These are phyloP conservation scores for Talaromyces piceae DNA, from an alignment of 2,329 filamentous ascomycete genomes.

Conservation along the genomic window DNA sequence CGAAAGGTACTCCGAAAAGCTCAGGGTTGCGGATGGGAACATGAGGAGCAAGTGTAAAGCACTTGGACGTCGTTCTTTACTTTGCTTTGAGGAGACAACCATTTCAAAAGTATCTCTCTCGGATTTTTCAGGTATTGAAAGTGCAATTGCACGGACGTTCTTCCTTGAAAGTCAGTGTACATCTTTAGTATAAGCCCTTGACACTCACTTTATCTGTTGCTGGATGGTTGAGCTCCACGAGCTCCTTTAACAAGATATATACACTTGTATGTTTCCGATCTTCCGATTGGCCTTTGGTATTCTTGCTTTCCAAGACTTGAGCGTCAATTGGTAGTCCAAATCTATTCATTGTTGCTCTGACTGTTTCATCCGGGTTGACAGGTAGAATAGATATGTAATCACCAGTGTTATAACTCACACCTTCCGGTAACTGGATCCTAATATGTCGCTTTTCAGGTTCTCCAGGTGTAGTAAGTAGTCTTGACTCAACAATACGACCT, in stretches of 20 bases:
- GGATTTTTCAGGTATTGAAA: background rate
- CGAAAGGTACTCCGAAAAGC: background rate
- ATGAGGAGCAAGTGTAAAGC: background rate
- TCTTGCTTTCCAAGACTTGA: background rate
- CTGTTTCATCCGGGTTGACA: constrained; percentile 53
- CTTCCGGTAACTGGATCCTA: constrained; percentile 56
- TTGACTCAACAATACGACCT: background rate
- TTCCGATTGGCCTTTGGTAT: background rate
- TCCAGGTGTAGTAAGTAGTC: background rate
- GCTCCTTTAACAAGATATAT: background rate
- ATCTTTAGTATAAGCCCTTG: too few relatives aligned
- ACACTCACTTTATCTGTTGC: background rate
- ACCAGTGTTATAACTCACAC: constrained; percentile 56
- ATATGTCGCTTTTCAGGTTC: constrained; percentile 42
- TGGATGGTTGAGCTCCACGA: background rate
- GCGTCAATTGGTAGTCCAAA: background rate
- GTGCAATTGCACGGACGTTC: background rate
- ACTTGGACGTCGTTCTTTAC: background rate
- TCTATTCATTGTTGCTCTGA: constrained; percentile 49
- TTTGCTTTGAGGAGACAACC: background rate
- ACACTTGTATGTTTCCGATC: background rate
- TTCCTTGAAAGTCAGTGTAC: background rate
- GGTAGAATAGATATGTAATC: constrained; percentile 66
- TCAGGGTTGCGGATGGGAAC: background rate
- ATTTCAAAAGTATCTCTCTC: background rate